phyloP scores from a whole-genome alignment of 2,329 filamentous ascomycete genomes.

The Colletotrichum melonis region DNA sequence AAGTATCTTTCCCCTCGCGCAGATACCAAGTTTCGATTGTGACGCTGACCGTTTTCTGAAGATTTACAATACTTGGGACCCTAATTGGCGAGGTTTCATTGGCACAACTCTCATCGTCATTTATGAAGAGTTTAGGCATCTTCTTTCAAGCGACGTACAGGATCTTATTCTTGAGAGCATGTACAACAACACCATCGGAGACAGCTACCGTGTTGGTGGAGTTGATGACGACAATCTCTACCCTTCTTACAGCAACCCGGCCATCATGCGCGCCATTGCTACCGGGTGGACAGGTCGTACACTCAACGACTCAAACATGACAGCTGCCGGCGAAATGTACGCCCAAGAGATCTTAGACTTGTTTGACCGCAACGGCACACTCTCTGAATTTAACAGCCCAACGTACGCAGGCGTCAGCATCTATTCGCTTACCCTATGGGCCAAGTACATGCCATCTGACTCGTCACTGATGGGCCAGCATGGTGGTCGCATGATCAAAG shows the following conservation, averaged over 20 bases:
- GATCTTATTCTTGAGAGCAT: conserved; percentile 63
- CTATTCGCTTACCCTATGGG: conserved; percentile 67
- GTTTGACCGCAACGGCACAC: conserved; percentile 64
- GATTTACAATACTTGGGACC: conserved; percentile 70
- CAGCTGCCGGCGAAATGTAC: conserved; percentile 65
- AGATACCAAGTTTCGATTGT: background rate
- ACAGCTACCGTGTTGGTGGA: conserved; percentile 70
- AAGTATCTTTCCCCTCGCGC: background rate
- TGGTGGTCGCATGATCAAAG: conserved; percentile 61
- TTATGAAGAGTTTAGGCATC: conserved; percentile 66
- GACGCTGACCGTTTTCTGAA: conserved; percentile 7
- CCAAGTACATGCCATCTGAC: conserved; percentile 65
- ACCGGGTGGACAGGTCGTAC: conserved; percentile 68
- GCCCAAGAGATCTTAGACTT: conserved; percentile 66
- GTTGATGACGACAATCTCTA: conserved; percentile 50
- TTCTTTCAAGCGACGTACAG: conserved; percentile 50
- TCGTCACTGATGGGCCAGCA: conserved; percentile 62
- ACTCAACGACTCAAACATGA: conserved; percentile 68
- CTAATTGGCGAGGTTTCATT: conserved; percentile 73
- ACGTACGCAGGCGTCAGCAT: conserved; percentile 73
- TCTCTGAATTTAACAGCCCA: conserved; percentile 52
- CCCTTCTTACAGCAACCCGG: conserved; percentile 48
- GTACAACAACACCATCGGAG: conserved; percentile 65
- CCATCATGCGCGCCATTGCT: conserved; percentile 71
- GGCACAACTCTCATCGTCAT: conserved; percentile 69